These are phyloP conservation scores for Thinopyrum elongatum DNA, from an alignment of 176 grass and related monocot species.

Conservation along the genomic window DNA sequence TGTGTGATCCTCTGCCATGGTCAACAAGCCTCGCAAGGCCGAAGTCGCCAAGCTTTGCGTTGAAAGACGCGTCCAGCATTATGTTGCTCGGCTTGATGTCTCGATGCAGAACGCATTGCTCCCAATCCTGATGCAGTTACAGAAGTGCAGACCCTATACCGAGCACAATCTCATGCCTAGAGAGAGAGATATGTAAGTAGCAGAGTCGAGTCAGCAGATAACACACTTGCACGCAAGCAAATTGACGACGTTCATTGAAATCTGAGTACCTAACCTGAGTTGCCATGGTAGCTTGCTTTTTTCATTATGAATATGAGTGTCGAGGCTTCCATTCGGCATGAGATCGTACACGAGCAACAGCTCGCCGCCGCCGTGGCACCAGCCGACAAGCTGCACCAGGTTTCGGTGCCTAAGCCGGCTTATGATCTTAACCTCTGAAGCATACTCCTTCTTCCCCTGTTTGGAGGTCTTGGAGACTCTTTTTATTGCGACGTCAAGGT, in stretches of 20 bases:
- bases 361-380: no score
- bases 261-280: background rate
- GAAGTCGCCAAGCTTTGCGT: background rate
- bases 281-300: background rate
- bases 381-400: no score
- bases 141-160: background rate
- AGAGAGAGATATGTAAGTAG: background rate
- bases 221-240: no score
- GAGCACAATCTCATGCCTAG: background rate
- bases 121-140: background rate
- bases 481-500: background rate
- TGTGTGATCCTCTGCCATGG: background rate
- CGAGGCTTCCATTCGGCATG: no score
- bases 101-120: background rate
- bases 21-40: background rate
- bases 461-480: background rate
- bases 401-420: no score
- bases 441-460: background rate
- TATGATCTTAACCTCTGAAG: no score
- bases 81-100: background rate
- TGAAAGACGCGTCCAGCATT: background rate
- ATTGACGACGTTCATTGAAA: no score
- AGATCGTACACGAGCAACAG: no score
- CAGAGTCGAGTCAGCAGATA: no score
- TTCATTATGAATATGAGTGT: no score